Percentiles rank a stretch among this genome's conserved stretches.
Conservation (phyloP, 1,139 yeast species). For the Meyerozyma carpophila region DNA sequence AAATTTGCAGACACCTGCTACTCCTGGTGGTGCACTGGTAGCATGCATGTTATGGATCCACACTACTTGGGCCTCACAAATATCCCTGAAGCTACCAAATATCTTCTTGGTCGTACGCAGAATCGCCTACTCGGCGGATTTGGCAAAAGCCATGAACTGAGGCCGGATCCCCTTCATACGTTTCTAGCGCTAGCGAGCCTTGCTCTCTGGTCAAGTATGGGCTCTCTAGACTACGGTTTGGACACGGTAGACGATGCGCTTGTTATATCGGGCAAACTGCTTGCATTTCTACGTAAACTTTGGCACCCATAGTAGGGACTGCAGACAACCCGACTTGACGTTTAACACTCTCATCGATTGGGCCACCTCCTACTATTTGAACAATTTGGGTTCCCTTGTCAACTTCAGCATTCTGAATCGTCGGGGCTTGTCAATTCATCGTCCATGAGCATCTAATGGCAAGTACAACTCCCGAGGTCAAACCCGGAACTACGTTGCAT, state of each 20-base stretch:
- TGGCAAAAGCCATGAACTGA: slow-evolving; percentile 54
- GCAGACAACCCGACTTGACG: not conserved
- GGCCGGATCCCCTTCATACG: slow-evolving; percentile 70
- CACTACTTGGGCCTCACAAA: slow-evolving; percentile 30
- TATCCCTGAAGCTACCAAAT: slow-evolving; percentile 30
- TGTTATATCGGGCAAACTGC: slow-evolving; percentile 7
- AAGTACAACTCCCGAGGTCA: not conserved
- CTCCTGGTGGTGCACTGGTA: slow-evolving; percentile 79
- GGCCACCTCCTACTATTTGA: not conserved
- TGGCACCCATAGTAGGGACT: slow-evolving; percentile 3
- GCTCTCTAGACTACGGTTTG: not conserved
- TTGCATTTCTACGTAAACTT: slow-evolving; percentile 2
- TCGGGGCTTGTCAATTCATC: not conserved
- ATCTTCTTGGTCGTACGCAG: slow-evolving; percentile 58
- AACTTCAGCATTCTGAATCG: not conserved
- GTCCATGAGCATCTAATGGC: slow-evolving; percentile 5
- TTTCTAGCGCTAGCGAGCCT: slow-evolving; percentile 57
- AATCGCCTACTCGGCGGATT: slow-evolving; percentile 74
- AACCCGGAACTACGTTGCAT: slow-evolving; percentile 33
- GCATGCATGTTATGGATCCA: slow-evolving; percentile 40
- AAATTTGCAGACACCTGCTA: slow-evolving; percentile 89
- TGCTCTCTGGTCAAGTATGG: slow-evolving; percentile 29
- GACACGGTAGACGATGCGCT: slow-evolving; percentile 7
- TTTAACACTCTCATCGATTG: not conserved
- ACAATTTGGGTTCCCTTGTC: not conserved